Evolutionary conservation across 2,329 filamentous ascomycete genomes (phyloP).

Genomic region (Didymella pinodella): DNA sequence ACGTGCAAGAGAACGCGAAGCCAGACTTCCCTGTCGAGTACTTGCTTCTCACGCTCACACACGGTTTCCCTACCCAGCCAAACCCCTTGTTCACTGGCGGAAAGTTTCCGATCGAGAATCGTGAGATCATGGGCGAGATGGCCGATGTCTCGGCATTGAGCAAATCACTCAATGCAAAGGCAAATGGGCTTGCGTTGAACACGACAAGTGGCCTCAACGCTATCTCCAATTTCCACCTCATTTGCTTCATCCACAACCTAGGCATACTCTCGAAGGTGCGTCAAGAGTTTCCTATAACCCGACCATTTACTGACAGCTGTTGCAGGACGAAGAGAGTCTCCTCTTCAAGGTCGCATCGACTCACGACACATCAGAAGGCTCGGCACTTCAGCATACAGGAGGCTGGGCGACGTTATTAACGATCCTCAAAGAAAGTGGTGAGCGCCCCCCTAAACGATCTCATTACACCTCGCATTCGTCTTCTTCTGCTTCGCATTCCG

Average conservation of each 20-base stretch:
- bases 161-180: slow-evolving; percentile 71
- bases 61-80: slow-evolving; percentile 87
- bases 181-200: slow-evolving; percentile 61
- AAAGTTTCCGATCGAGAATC: slow-evolving; percentile 89
- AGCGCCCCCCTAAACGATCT: slow-evolving; percentile 82
- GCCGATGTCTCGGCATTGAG: slow-evolving; percentile 77
- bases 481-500: slow-evolving; percentile 41
- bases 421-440: slow-evolving; percentile 96
- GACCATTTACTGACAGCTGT: slow-evolving; percentile 6
- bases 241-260: slow-evolving; percentile 85
- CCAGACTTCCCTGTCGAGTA: slow-evolving; percentile 97
- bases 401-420: slow-evolving; percentile 94
- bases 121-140: slow-evolving; percentile 82
- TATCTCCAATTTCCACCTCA: slow-evolving; percentile 91
- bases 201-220: slow-evolving; percentile 70
- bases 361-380: slow-evolving; percentile 80
- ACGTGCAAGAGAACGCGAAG: slow-evolving; percentile 96
- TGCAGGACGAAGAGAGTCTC: slow-evolving; percentile 85
- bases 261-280: slow-evolving; percentile 83
- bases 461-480: slow-evolving; percentile 40
- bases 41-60: slow-evolving; percentile 91
- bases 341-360: slow-evolving; percentile 84
- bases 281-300: background rate
- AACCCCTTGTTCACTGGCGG: slow-evolving; percentile 76
- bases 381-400: slow-evolving; percentile 82